Conservation (phyloP, 1,284 basidiomycete genomes). For the Leccinum proliferum region DNA sequence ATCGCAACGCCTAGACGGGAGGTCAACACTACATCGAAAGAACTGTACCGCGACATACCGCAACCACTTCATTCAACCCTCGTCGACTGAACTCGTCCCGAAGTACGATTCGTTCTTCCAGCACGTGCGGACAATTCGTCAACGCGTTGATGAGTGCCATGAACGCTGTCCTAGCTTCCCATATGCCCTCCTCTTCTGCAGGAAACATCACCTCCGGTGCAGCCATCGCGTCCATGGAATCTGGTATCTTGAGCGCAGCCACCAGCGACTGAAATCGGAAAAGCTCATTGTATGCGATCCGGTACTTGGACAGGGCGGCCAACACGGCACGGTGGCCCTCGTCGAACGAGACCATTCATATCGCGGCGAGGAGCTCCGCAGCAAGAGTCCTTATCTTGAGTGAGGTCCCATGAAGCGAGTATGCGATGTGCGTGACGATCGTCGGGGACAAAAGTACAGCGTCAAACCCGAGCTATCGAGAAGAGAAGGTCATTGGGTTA, state of each 20-base stretch:
- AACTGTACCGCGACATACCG: constrained; percentile 46
- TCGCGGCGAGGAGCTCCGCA: constrained; percentile 78
- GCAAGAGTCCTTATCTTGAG: constrained; percentile 69
- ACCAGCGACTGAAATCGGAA: constrained; percentile 82
- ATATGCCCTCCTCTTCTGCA: constrained; percentile 59
- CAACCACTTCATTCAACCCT: constrained; percentile 79
- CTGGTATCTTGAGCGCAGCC: constrained; percentile 53
- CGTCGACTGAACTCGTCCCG: constrained; percentile 78
- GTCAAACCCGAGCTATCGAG: constrained; percentile 62
- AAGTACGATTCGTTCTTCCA: constrained; percentile 75
- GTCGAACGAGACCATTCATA: constrained; percentile 69
- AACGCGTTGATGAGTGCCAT: constrained; percentile 82
- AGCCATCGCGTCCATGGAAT: constrained; percentile 32
- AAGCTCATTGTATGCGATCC: constrained; percentile 62
- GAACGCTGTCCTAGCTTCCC: constrained; percentile 77
- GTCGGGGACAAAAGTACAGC: constrained; percentile 61
- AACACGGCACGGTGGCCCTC: constrained; percentile 75
- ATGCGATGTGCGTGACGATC: constrained; percentile 70
- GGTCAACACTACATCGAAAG: background rate
- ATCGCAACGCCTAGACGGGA: constrained; percentile 56
- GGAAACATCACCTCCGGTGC: constrained; percentile 35
- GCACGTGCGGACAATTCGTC: constrained; percentile 67
- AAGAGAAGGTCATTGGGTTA: constrained; percentile 2
- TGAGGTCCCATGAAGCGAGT: constrained; percentile 62
- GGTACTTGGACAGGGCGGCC: constrained; percentile 75